Percentiles rank a stretch among this genome's conserved stretches.
Evolutionary conservation across 2,329 filamentous ascomycete genomes (phyloP).

Genomic region (Ceratocystis ficicola): DNA sequence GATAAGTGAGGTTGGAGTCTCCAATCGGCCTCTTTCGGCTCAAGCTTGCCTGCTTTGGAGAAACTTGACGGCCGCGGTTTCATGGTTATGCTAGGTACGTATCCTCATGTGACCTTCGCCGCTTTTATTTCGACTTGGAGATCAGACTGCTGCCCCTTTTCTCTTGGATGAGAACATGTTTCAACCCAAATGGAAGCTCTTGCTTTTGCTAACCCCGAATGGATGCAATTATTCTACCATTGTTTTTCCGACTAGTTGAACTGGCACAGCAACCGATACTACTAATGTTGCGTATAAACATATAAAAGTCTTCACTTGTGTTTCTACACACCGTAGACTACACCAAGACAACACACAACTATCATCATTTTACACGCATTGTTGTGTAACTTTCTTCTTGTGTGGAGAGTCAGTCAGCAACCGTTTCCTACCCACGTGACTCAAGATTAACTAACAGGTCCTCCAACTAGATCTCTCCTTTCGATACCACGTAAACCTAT

Average conservation of each 20-base stretch:
- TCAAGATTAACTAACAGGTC: neutral
- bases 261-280: neutral
- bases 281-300: too few relatives aligned
- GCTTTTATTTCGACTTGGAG: neutral
- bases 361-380: neutral
- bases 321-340: too few relatives aligned
- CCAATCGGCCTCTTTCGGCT: constrained; percentile 1
- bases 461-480: neutral
- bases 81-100: neutral
- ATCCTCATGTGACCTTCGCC: neutral
- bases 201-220: neutral
- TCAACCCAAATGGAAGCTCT: neutral
- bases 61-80: neutral
- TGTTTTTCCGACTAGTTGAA: neutral
- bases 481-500: neutral
- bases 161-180: neutral
- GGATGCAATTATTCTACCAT: neutral
- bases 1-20: too few relatives aligned
- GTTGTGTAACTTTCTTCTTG: neutral
- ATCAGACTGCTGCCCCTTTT: neutral
- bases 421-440: neutral
- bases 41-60: neutral
- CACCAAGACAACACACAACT: neutral
- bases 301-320: too few relatives aligned
- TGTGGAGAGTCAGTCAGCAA: neutral